Conservation (phyloP, 2,329 filamentous ascomycete genomes). For the Pyrenochaeta sp. region DNA sequence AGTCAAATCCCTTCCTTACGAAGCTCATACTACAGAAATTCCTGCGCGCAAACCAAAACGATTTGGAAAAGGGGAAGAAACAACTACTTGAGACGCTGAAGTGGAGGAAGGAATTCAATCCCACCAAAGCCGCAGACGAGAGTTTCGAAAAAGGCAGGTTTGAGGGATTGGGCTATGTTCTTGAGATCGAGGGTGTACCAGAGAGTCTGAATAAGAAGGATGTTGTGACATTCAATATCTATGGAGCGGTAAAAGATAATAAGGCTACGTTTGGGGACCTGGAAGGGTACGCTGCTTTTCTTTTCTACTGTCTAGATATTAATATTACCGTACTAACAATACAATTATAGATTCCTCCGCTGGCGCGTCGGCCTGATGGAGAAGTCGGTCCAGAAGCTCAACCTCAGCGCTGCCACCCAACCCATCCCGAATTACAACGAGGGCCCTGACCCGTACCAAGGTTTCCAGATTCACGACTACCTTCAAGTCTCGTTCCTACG, state of each 20-base stretch:
- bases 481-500: conserved; percentile 85
- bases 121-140: conserved; percentile 68
- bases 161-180: conserved; percentile 80
- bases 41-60: conserved; percentile 85
- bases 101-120: conserved; percentile 82
- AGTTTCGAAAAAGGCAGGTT: conserved; percentile 76
- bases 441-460: conserved; percentile 82
- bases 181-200: conserved; percentile 68
- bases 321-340: neutral
- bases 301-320: neutral
- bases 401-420: conserved; percentile 72
- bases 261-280: conserved; percentile 82
- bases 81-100: conserved; percentile 82
- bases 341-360: conserved; percentile 74
- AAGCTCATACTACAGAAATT: conserved; percentile 92
- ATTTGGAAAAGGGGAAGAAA: conserved; percentile 75
- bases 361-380: conserved; percentile 96
- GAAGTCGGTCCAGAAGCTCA: conserved; percentile 77
- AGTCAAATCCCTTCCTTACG: conserved; percentile 70
- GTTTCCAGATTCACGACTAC: conserved; percentile 95
- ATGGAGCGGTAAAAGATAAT: conserved; percentile 84
- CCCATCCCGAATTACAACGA: conserved; percentile 74
- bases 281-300: conserved; percentile 67
- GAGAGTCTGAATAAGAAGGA: conserved; percentile 64
- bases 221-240: conserved; percentile 91